A percentile compares a stretch with the other conserved stretches of the same genome.
Evolutionary conservation across 768 basidiomycete species (phyloP).

Genomic region (Sutorius australiensis): DNA sequence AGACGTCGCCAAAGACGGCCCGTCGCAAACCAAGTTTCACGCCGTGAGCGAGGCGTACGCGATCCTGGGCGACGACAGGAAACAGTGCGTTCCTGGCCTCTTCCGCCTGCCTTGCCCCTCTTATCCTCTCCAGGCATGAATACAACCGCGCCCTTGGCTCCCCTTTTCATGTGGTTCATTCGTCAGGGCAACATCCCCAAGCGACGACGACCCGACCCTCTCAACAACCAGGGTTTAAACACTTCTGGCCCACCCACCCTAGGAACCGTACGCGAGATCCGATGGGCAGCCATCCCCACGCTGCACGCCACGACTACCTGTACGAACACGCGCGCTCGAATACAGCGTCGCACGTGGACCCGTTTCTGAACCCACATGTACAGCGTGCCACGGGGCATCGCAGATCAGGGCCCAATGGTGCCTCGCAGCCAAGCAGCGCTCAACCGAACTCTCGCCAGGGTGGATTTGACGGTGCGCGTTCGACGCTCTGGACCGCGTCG

Average conservation of each 20-base stretch:
- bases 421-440: neutral
- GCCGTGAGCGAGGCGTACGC: constrained; percentile 47
- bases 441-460: neutral
- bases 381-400: constrained; percentile 27
- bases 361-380: constrained; percentile 24
- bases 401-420: neutral
- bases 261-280: constrained; percentile 18
- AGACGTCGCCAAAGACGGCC: constrained; percentile 38
- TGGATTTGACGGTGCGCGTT: constrained; percentile 4
- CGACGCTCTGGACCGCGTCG: constrained; percentile 4
- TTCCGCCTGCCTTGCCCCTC: neutral
- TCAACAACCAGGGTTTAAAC: constrained; percentile 23
- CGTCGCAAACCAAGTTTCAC: constrained; percentile 40
- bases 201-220: constrained; percentile 28
- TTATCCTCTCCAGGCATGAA: constrained; percentile 24
- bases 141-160: constrained; percentile 26
- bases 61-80: constrained; percentile 42
- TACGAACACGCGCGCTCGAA: constrained; percentile 7
- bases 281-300: constrained; percentile 5
- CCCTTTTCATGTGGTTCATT: constrained; percentile 5
- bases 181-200: constrained; percentile 26
- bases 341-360: constrained; percentile 12
- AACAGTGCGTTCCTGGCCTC: constrained; percentile 31
- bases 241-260: constrained; percentile 27
- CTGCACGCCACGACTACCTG: constrained; percentile 9